phyloP scores from a whole-genome alignment of 1,284 basidiomycete species.

The Rhodotorula sp. region DNA sequence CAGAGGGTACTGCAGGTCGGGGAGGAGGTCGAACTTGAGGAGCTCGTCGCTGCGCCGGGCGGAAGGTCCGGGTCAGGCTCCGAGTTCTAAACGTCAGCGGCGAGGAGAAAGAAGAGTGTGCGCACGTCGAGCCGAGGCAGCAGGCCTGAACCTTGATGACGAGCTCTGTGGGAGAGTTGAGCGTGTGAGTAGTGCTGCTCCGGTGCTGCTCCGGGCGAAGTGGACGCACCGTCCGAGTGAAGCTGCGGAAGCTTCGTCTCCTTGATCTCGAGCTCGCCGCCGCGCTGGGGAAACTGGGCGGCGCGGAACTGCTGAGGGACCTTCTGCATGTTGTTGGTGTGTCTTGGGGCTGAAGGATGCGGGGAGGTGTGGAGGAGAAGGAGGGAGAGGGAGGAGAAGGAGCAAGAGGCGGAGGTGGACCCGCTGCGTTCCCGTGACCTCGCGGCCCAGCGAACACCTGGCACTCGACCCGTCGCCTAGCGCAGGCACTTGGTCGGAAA shows the following conservation, averaged over 20 bases:
- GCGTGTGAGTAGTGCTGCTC: not conserved
- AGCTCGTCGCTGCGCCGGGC: constrained; percentile 19
- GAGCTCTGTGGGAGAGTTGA: constrained; percentile 1
- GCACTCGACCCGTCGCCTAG: too few relatives aligned
- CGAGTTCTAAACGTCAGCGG: too few relatives aligned
- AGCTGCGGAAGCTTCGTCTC: constrained; percentile 1
- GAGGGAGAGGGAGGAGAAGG: too few relatives aligned
- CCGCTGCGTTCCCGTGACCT: too few relatives aligned
- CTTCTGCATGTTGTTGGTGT: not conserved
- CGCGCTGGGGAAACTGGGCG: constrained; percentile 5
- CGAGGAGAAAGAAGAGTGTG: not conserved
- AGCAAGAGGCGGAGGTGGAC: too few relatives aligned
- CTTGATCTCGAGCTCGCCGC: constrained; percentile 13
- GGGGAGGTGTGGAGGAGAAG: not conserved
- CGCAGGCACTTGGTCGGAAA: too few relatives aligned
- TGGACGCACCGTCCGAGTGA: constrained; percentile 1
- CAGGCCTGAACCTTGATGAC: constrained; percentile 17
- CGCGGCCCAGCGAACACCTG: too few relatives aligned
- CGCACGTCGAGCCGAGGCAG: constrained; percentile 15
- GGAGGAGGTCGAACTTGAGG: constrained; percentile 14
- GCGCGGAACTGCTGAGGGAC: constrained; percentile 8
- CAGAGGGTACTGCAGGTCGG: not conserved
- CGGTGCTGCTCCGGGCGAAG: too few relatives aligned
- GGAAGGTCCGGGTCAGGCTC: not conserved
- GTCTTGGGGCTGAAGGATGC: too few relatives aligned